Percentiles rank a stretch among this genome's conserved stretches.
phyloP scores from a whole-genome alignment of 345 rosid species.

The Anacardium occidentale region DNA sequence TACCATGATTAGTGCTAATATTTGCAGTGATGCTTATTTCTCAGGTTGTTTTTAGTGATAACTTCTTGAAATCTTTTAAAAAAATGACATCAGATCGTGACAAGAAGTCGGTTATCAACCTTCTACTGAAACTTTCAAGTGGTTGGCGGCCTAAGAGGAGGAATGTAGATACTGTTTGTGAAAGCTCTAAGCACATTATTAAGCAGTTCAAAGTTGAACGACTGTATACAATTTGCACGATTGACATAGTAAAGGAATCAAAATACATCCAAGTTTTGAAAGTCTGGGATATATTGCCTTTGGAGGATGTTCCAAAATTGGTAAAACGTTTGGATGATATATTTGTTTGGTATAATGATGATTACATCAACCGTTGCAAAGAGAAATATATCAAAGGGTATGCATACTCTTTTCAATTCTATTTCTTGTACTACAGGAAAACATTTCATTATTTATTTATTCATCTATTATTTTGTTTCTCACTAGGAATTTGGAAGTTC shows the following conservation, averaged over 20 bases:
- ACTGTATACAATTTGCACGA: background rate
- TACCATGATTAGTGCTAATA: too few species aligned
- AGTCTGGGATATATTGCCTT: constrained; percentile 50
- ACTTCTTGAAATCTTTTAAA: constrained; percentile 45
- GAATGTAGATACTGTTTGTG: too few species aligned
- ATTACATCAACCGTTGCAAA: too few species aligned
- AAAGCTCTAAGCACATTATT: too few species aligned
- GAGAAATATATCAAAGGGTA: constrained; percentile 44
- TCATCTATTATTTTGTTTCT: too few species aligned
- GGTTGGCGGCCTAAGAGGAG: constrained; percentile 15
- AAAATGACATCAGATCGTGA: constrained; percentile 26
- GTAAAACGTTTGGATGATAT: constrained; percentile 40
- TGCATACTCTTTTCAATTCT: background rate
- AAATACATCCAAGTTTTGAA: constrained; percentile 42
- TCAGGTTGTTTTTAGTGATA: too few species aligned
- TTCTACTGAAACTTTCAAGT: constrained; percentile 32
- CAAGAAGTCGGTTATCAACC: constrained; percentile 25
- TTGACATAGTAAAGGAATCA: constrained; percentile 36
- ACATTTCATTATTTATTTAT: background rate
- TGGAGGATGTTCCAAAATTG: constrained; percentile 32
- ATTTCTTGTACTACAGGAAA: background rate
- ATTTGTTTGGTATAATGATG: constrained; percentile 18
- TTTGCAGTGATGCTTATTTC: too few species aligned
- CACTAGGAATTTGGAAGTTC: too few species aligned
- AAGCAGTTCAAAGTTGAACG: too few species aligned